A percentile compares a stretch with the other conserved stretches of the same genome.
phyloP scores from a whole-genome alignment of 2,329 filamentous ascomycete species.

The Aspergillus thermomutatus region DNA sequence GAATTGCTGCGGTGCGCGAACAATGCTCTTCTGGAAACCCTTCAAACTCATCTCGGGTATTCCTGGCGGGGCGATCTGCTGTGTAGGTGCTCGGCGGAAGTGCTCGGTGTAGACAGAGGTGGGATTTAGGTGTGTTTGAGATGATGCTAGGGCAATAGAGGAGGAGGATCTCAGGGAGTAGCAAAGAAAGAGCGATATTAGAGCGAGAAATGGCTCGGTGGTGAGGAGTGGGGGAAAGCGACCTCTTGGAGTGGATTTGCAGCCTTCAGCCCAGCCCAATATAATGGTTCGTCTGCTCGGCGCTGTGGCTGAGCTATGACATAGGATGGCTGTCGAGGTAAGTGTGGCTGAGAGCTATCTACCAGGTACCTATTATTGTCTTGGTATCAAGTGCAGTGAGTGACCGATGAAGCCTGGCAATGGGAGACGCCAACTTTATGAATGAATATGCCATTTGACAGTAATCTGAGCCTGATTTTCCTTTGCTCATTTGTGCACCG shows the following conservation, averaged over 20 bases:
- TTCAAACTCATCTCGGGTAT: constrained; percentile 82
- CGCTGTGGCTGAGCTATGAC: constrained; percentile 25
- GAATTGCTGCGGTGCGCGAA: constrained; percentile 86
- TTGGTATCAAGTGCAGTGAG: neutral
- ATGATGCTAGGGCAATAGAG: neutral
- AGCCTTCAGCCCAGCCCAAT: constrained; percentile 12
- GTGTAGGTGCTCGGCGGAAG: constrained; percentile 2
- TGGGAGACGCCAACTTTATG: neutral
- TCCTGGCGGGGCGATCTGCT: neutral
- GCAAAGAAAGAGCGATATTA: neutral
- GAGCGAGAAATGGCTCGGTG: constrained; percentile 1
- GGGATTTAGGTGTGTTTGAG: neutral
- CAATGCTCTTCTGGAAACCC: constrained; percentile 86
- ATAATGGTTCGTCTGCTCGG: constrained; percentile 17
- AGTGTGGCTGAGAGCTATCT: constrained; percentile 8
- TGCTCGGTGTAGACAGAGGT: constrained; percentile 1
- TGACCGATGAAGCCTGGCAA: neutral
- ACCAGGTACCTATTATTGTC: neutral
- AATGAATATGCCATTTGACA: neutral
- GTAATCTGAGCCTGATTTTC: neutral
- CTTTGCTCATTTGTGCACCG: neutral
- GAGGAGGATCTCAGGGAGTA: neutral
- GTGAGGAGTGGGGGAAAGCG: constrained; percentile 11
- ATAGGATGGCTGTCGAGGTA: constrained; percentile 10
- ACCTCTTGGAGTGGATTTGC: constrained; percentile 1